These are phyloP conservation scores for Stachybotrys echinatus DNA, from an alignment of 2,329 filamentous ascomycete species.

Conservation along the genomic window DNA sequence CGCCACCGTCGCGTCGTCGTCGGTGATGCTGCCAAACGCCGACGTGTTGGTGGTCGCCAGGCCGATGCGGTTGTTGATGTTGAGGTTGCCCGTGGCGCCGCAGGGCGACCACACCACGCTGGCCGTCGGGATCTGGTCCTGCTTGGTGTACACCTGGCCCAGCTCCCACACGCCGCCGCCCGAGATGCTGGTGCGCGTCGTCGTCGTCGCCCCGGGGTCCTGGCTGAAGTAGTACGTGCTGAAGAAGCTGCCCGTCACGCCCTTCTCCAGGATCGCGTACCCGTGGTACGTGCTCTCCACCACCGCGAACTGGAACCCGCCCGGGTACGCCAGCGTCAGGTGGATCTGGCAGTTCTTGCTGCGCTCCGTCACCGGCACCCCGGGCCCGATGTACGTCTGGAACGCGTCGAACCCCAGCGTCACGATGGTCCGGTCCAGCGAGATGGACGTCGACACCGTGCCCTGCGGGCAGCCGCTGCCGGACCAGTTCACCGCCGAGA, in stretches of 20 bases:
- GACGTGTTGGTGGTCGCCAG: slow-evolving; percentile 1
- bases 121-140: slow-evolving; percentile 2
- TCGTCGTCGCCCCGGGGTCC: background rate
- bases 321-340: slow-evolving; percentile 1
- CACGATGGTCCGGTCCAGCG: slow-evolving; percentile 1
- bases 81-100: slow-evolving; percentile 2
- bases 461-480: slow-evolving; percentile 1
- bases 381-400: slow-evolving; percentile 2
- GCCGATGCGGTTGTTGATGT: slow-evolving; percentile 3
- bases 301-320: slow-evolving; percentile 2
- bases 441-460: slow-evolving; percentile 1
- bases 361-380: background rate
- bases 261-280: slow-evolving; percentile 1
- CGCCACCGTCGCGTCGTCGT: slow-evolving; percentile 2
- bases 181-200: background rate
- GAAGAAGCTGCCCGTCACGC: slow-evolving; percentile 1
- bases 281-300: slow-evolving; percentile 3
- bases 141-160: slow-evolving; percentile 2
- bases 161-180: slow-evolving; percentile 1
- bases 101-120: slow-evolving; percentile 1
- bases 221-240: slow-evolving; percentile 4
- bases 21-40: slow-evolving; percentile 1
- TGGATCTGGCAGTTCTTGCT: slow-evolving; percentile 3
- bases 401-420: slow-evolving; percentile 1
- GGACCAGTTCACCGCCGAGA: slow-evolving; percentile 1